A percentile compares a stretch with the other conserved stretches of the same genome.
Conservation (phyloP, 305 asterid species). For the Solanum chacoense region DNA sequence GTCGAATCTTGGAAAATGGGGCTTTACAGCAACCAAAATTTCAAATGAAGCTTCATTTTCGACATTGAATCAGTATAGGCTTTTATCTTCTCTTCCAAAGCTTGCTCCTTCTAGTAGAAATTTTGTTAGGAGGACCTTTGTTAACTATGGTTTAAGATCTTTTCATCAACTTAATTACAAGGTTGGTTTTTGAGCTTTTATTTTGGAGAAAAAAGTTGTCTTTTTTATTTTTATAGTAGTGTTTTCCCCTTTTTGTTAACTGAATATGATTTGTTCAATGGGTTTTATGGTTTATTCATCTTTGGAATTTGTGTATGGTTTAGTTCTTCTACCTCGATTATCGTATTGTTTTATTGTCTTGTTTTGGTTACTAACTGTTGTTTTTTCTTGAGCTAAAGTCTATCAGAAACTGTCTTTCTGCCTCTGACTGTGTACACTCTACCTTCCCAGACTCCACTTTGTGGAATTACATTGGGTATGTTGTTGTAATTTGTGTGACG, state of each 20-base stretch:
- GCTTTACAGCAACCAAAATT: conserved; percentile 14
- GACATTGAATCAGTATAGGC: conserved; percentile 22
- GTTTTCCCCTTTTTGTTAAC: not conserved
- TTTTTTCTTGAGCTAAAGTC: not conserved
- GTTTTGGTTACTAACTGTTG: not conserved
- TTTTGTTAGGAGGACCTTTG: conserved; percentile 22
- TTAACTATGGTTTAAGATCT: conserved; percentile 36
- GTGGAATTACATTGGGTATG: not conserved
- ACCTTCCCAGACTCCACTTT: not conserved
- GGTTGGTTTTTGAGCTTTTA: conserved; percentile 21
- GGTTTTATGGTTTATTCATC: not conserved
- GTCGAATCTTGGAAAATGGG: conserved; percentile 24
- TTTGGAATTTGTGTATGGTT: not conserved
- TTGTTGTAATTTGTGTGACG: not conserved
- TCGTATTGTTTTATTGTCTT: no score
- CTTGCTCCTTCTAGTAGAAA: conserved; percentile 18
- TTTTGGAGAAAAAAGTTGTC: not conserved
- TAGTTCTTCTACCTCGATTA: not conserved
- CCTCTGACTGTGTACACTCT: not conserved
- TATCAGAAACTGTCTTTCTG: not conserved
- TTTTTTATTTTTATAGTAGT: not conserved
- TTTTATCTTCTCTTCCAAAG: conserved; percentile 24
- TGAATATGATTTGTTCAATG: not conserved
- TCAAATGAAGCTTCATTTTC: conserved; percentile 12
- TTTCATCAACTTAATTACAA: conserved; percentile 26